Percentiles rank a stretch among this genome's conserved stretches.
These are phyloP conservation scores for Bassia scoparia DNA, from an alignment of 148 eudicot species.

Conservation along the genomic window DNA sequence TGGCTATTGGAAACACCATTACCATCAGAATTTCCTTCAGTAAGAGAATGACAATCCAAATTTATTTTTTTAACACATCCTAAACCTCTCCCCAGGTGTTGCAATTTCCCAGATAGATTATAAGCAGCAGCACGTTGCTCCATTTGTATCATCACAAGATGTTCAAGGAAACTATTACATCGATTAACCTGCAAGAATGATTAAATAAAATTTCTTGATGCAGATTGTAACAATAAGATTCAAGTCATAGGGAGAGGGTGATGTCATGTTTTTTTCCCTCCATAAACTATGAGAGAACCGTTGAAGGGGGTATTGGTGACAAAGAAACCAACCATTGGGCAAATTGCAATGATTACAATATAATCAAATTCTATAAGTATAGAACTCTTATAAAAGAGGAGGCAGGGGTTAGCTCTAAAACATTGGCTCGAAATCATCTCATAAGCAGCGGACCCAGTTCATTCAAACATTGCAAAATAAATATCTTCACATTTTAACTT, in stretches of 20 bases:
- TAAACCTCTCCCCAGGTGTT: slow-evolving; percentile 36
- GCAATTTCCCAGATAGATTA: slow-evolving; percentile 39
- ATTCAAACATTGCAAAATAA: slow-evolving; percentile 4
- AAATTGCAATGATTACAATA: too few species aligned
- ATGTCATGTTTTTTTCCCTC: neutral
- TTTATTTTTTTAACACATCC: slow-evolving; percentile 40
- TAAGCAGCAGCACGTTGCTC: slow-evolving; percentile 80
- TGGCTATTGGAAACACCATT: slow-evolving; percentile 40
- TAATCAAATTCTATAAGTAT: too few species aligned
- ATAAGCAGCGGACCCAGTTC: too few species aligned
- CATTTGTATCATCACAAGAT: slow-evolving; percentile 71
- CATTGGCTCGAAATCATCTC: too few species aligned
- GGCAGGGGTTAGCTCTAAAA: too few species aligned
- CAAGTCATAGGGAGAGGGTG: neutral
- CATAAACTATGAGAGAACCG: neutral
- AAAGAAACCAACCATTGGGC: too few species aligned
- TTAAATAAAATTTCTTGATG: neutral
- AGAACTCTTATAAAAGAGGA: too few species aligned
- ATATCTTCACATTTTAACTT: slow-evolving; percentile 1
- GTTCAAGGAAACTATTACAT: slow-evolving; percentile 71
- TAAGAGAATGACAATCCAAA: slow-evolving; percentile 23
- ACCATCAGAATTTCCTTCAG: slow-evolving; percentile 15
- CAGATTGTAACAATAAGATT: neutral
- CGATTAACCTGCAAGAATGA: slow-evolving; percentile 55
- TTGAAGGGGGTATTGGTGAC: too few species aligned